These are phyloP conservation scores for Fusarium clavum DNA, from an alignment of 2,329 filamentous ascomycete species.

Conservation along the genomic window DNA sequence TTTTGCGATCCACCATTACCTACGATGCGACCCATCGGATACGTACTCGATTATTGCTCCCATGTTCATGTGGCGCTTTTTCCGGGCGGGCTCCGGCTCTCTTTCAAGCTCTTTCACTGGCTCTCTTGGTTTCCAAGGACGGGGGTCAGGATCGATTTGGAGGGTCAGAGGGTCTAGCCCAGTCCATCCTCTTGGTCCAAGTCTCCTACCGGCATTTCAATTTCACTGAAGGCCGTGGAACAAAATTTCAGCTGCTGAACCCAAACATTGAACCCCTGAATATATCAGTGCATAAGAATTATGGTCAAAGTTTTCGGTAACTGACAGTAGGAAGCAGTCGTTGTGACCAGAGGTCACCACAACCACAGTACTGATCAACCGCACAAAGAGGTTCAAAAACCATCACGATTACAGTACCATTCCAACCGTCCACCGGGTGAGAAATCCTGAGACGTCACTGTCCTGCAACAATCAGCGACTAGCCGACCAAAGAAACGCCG, in stretches of 20 bases:
- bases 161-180: constrained; percentile 41
- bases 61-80: constrained; percentile 31
- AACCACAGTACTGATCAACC: constrained; percentile 7
- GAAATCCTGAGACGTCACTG: constrained; percentile 8
- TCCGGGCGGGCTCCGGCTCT: constrained; percentile 26
- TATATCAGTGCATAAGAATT: neutral
- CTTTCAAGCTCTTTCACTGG: constrained; percentile 26
- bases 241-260: neutral
- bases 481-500: constrained; percentile 5
- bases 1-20: neutral
- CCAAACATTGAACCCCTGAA: neutral
- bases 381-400: neutral
- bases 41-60: neutral
- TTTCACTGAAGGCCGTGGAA: neutral
- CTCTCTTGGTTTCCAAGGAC: constrained; percentile 5
- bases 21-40: constrained; percentile 7
- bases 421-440: neutral
- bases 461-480: constrained; percentile 5
- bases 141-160: constrained; percentile 35
- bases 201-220: neutral
- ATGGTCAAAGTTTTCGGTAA: neutral
- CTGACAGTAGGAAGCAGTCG: neutral
- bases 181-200: constrained; percentile 30
- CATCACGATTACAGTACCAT: neutral
- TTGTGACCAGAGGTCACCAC: neutral